Evolutionary conservation across 345 rosid species (phyloP).

Genomic region (Heritiera fomes): DNA sequence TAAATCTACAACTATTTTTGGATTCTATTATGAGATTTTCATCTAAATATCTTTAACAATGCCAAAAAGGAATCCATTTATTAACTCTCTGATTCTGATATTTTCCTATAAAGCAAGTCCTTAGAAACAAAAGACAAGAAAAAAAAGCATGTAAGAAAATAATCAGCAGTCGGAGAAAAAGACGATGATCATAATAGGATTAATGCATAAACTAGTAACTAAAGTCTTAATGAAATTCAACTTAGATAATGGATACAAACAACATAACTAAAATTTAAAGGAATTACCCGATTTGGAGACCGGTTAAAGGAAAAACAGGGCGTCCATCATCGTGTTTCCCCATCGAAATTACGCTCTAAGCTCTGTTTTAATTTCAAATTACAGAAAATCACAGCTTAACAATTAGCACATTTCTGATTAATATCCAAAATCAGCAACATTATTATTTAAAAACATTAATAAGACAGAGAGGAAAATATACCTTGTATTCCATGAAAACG

Average conservation of each 20-base stretch:
- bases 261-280: background rate
- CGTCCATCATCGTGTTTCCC: background rate
- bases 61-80: background rate
- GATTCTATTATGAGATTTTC: background rate
- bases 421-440: conserved; percentile 13
- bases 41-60: background rate
- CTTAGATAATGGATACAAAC: background rate
- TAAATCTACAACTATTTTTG: background rate
- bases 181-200: background rate
- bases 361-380: conserved; percentile 26
- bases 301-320: conserved; percentile 17
- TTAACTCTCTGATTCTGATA: background rate
- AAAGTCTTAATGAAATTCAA: background rate
- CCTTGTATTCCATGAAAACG: conserved; percentile 41
- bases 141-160: background rate
- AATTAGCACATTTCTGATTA: background rate
- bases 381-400: conserved; percentile 35
- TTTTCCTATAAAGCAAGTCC: background rate
- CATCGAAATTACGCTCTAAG: background rate
- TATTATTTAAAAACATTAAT: background rate
- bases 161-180: background rate
- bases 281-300: conserved; percentile 22
- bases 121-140: background rate
- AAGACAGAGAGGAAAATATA: conserved; percentile 21
- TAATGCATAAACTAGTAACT: background rate